Conservation (phyloP, 208 protist genomes). For the Leishmania lainsoni region DNA sequence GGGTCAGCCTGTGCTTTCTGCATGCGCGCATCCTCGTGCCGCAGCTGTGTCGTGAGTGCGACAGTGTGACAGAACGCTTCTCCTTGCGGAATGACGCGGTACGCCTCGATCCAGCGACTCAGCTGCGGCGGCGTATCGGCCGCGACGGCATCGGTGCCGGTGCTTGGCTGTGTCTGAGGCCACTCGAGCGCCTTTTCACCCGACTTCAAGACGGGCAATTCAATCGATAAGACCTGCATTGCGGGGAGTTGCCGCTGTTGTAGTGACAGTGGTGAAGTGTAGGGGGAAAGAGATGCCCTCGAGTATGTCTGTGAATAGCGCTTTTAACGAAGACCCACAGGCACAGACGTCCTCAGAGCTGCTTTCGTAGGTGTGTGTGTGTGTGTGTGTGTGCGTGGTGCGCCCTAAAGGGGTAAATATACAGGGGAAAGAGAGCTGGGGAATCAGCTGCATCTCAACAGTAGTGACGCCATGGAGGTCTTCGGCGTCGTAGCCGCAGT, state of each 20-base stretch:
- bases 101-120: conserved; percentile 31
- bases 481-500: background rate
- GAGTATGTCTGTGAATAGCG: background rate
- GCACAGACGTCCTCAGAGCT: background rate
- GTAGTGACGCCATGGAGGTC: background rate
- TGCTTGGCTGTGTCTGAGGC: background rate
- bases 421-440: background rate
- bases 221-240: conserved; percentile 38
- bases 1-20: conserved; percentile 59
- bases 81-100: conserved; percentile 41
- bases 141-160: background rate
- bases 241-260: background rate
- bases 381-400: background rate
- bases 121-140: conserved; percentile 22
- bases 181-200: conserved; percentile 24
- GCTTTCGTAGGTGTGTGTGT: background rate
- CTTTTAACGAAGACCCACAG: background rate
- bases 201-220: conserved; percentile 34
- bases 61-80: conserved; percentile 53
- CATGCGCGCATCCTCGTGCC: conserved; percentile 41
- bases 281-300: background rate
- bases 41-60: conserved; percentile 42
- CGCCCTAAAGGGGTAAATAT: background rate
- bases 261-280: background rate
- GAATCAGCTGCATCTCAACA: background rate